Conservation (phyloP, 2,329 filamentous ascomycete species). For the Aureobasidium musti region DNA sequence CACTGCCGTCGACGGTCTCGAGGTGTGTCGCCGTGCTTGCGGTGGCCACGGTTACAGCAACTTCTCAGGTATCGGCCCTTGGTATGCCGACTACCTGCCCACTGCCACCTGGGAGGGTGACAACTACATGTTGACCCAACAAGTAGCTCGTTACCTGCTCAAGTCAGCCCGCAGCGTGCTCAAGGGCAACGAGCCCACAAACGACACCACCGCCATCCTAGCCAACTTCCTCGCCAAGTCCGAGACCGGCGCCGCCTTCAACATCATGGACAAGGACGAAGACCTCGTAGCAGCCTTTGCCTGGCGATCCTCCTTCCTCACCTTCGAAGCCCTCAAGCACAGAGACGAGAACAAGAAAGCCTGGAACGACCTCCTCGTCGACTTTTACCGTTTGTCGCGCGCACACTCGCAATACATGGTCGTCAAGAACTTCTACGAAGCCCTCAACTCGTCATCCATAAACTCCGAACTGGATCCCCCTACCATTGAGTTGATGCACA, state of each 20-base stretch:
- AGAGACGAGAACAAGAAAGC: slow-evolving; percentile 72
- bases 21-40: slow-evolving; percentile 72
- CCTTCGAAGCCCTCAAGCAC: slow-evolving; percentile 73
- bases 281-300: slow-evolving; percentile 74
- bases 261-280: slow-evolving; percentile 68
- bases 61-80: slow-evolving; percentile 73
- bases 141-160: slow-evolving; percentile 74
- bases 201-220: slow-evolving; percentile 70
- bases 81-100: slow-evolving; percentile 75
- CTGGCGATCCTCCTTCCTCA: slow-evolving; percentile 72
- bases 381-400: slow-evolving; percentile 75
- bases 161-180: slow-evolving; percentile 73
- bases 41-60: slow-evolving; percentile 75
- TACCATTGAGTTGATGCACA: slow-evolving; percentile 62
- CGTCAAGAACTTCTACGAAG: slow-evolving; percentile 76
- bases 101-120: slow-evolving; percentile 74
- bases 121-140: slow-evolving; percentile 81
- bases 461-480: slow-evolving; percentile 57
- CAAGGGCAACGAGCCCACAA: slow-evolving; percentile 63
- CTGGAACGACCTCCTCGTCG: slow-evolving; percentile 75
- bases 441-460: slow-evolving; percentile 60
- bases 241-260: slow-evolving; percentile 72
- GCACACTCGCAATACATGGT: slow-evolving; percentile 76
- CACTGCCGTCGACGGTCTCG: slow-evolving; percentile 71
- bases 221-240: slow-evolving; percentile 63